Evolutionary conservation across 768 basidiomycete species (phyloP).

Genomic region (Xerocomellus dryophilus): DNA sequence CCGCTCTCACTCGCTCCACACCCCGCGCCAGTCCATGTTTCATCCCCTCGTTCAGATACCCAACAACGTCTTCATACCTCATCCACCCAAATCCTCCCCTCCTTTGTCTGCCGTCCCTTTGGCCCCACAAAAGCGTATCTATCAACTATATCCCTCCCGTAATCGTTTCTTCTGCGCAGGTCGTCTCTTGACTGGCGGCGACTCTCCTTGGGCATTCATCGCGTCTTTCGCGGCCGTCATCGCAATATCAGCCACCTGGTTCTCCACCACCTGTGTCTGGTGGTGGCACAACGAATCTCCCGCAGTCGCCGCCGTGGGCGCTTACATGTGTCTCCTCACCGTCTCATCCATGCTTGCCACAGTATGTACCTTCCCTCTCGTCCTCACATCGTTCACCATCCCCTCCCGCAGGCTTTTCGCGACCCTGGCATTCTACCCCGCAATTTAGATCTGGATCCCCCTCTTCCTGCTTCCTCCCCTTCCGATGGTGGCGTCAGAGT

Average conservation of each 20-base stretch:
- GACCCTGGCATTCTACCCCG: slow-evolving; percentile 92
- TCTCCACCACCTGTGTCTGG: slow-evolving; percentile 84
- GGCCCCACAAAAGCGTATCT: slow-evolving; percentile 45
- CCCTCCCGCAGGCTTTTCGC: slow-evolving; percentile 54
- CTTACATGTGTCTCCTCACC: slow-evolving; percentile 61
- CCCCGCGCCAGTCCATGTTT: slow-evolving; percentile 13
- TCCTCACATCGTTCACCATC: background rate
- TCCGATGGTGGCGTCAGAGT: slow-evolving; percentile 59
- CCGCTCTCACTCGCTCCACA: slow-evolving; percentile 13
- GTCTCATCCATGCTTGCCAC: slow-evolving; percentile 76
- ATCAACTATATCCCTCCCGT: slow-evolving; percentile 64
- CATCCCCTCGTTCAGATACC: slow-evolving; percentile 28
- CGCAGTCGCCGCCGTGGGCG: slow-evolving; percentile 64
- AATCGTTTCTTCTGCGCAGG: slow-evolving; percentile 78
- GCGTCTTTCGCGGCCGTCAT: slow-evolving; percentile 59
- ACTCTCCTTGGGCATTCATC: slow-evolving; percentile 80
- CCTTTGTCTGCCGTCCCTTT: slow-evolving; percentile 36
- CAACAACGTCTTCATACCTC: slow-evolving; percentile 26
- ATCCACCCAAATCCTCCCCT: slow-evolving; percentile 31
- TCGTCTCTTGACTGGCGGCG: slow-evolving; percentile 77
- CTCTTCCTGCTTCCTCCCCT: slow-evolving; percentile 59
- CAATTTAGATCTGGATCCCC: slow-evolving; percentile 81
- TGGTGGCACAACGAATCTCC: slow-evolving; percentile 83
- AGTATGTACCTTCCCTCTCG: slow-evolving; percentile 38
- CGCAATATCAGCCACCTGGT: slow-evolving; percentile 75